Evolutionary conservation across 2,329 filamentous ascomycete genomes (phyloP).

Genomic region (Penicillium oxalicum): DNA sequence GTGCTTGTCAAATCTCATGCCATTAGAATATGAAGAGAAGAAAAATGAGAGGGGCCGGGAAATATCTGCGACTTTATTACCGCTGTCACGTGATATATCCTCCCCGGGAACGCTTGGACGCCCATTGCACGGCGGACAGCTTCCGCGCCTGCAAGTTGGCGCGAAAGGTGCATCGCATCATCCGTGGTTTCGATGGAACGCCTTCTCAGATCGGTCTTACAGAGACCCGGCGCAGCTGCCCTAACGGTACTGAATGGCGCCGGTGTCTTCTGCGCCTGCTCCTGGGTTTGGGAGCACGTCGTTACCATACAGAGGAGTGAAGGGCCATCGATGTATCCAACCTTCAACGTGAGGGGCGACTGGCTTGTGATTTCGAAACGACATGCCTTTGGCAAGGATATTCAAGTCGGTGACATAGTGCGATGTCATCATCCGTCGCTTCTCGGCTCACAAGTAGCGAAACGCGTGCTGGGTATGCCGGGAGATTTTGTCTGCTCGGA

Average conservation of each 20-base stretch:
- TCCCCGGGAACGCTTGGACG: no score
- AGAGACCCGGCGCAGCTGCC: slow-evolving; percentile 20
- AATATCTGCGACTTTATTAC: no score
- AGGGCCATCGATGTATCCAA: slow-evolving; percentile 87
- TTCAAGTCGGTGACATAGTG: slow-evolving; percentile 77
- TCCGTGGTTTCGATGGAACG: slow-evolving; percentile 21
- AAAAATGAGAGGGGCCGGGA: no score
- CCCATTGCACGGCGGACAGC: no score
- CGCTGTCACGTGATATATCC: no score
- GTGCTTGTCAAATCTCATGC: no score
- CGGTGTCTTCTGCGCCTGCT: slow-evolving; percentile 33
- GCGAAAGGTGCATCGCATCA: slow-evolving; percentile 7
- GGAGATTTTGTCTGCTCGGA: slow-evolving; percentile 51
- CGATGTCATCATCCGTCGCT: slow-evolving; percentile 69
- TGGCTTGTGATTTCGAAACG: slow-evolving; percentile 62
- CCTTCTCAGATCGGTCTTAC: slow-evolving; percentile 25
- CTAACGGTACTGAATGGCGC: slow-evolving; percentile 28
- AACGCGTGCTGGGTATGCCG: slow-evolving; percentile 71
- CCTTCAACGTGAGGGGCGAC: slow-evolving; percentile 63
- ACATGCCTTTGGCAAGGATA: slow-evolving; percentile 61
- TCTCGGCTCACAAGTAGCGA: slow-evolving; percentile 58
- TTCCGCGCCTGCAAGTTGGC: neutral
- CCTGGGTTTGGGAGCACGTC: slow-evolving; percentile 51
- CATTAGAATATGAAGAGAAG: no score
- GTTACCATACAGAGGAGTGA: slow-evolving; percentile 54